Evolutionary conservation across 495 filamentous ascomycete species (phyloP), one percentile per base, ranked within the genome.

Genomic region (Trichodelitschia bisporula): DNA sequence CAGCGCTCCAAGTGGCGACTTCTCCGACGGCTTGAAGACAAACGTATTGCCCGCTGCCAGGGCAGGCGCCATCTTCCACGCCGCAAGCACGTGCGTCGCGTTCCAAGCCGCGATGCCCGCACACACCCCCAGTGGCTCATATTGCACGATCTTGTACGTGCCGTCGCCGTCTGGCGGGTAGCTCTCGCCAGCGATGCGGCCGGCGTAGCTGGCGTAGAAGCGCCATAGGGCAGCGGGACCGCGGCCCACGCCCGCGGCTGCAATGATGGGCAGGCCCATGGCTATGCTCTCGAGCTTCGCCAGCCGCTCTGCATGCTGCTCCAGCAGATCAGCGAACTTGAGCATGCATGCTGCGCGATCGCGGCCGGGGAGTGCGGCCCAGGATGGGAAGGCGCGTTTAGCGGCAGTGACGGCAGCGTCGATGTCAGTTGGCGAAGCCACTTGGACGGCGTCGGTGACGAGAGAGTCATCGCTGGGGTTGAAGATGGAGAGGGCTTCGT

Each of bases 71-170:
- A 29, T 5, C 17, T 33, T 33, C 31, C 21, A 29, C 12, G 24
- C 19, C 5, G 17, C 4, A 4, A 31, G 13, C 24, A 29, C 4
- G 11, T 36, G 29, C 1, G 40, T 42, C 11, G 33, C 49, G 25
- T 53, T 53, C 49, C 49, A 53, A 8, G 49, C 47, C 14, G 41
- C 47, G 28, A 53, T 49, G 2, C 37, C 39, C 1, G 48, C 49
- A 24, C 45, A 49, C 3, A 53, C 49, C 14, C 49, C 49, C 6
- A 53, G 36, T 3, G 49, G 49, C 23, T 50, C 45, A 26, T 50
- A 49, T 26, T 46, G 45, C 2, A 53, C 45, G 15, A 53, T 49
- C 40, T 48, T 50, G 36, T 53, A 53, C 8, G 38, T 36, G 0
- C 49, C 49, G 28, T 50, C 46, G 3, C 35, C 43, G 13, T 36